Conservation (phyloP, 176 grass and related monocot genomes). For the Eremochloa ophiuroides region DNA sequence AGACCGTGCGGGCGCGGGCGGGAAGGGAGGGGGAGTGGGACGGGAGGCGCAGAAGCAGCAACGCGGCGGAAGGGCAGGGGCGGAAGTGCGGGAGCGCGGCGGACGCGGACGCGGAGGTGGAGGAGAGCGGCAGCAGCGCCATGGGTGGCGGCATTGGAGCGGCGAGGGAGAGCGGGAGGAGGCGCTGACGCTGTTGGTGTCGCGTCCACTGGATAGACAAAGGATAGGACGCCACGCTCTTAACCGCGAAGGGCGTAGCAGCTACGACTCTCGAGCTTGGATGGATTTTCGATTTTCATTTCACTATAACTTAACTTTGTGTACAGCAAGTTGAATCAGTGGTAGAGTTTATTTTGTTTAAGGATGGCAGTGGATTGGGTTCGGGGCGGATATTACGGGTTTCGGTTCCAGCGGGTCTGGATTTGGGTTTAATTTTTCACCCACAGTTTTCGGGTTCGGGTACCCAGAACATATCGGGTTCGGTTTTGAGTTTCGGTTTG, state of each 20-base stretch:
- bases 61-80: not conserved
- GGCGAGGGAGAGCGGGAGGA: not conserved
- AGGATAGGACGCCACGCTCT: not conserved
- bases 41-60: not conserved
- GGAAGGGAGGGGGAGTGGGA: not conserved
- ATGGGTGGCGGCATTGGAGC: slow-evolving; percentile 44
- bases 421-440: no score
- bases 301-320: no score
- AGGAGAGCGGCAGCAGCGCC: slow-evolving; percentile 30
- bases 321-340: no score
- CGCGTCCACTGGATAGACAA: slow-evolving; percentile 25
- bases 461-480: no score
- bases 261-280: not conserved
- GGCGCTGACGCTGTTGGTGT: not conserved
- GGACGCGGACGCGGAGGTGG: not conserved
- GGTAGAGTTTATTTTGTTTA: no score
- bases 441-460: no score
- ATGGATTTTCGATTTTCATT: no score
- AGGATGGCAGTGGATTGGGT: no score
- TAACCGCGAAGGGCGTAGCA: no score
- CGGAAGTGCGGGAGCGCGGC: not conserved
- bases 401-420: no score
- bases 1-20: slow-evolving; percentile 24
- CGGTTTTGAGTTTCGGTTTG: no score
- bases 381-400: no score